Evolutionary conservation across 2,329 filamentous ascomycete genomes (phyloP), one percentile per base, ranked within the genome.

Genomic region (Macrophomina phaseolina): DNA sequence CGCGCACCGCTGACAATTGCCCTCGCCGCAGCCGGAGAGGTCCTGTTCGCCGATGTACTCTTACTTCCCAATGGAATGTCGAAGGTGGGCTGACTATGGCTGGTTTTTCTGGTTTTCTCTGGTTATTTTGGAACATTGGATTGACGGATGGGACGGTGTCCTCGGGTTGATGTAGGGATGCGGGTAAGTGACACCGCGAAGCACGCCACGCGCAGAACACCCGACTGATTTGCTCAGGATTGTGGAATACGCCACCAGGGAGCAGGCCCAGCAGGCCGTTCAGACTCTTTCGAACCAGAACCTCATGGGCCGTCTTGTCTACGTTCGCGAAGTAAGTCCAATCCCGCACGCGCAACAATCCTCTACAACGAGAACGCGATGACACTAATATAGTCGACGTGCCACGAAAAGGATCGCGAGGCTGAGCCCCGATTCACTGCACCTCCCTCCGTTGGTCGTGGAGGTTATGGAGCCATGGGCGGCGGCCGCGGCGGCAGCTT

Each of bases 51-150:
- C 86, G 95, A 99, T 88, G 95, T 99, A 80, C 90, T 99, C 84
- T 87, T 97, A 83, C 93, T 99, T 90, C 95, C 95, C 79, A 99
- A 99, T 88, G 95, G 95, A 94, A 99, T 99, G 95, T 98, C 94
- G 92, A 99, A 99, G 94, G 94, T 98, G 94, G 93, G 92, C 93
- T 94, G 91, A 91, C 89, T 62, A 88, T 90, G 91, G 90, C 89
- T 92, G 92, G 91, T 89, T 85, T 85, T 85, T 84, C 80, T 83
- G 84, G 83, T 84, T 84, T 89, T 86, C 86, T 82, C 83, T 84
- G 79, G 78, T 62, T 80, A 75, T 74, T 79, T 91, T 92, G 93
- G 92, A 95, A 55, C 87, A 90, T 92, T 95, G 92, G 93, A 91
- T 97, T 97, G 94, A 97, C 94, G 94, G 94, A 91, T 90, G 92